Evolutionary conservation across 139 green algal genomes (phyloP), one percentile per base, ranked within the genome.

Genomic region (Chlorella vulgaris): DNA sequence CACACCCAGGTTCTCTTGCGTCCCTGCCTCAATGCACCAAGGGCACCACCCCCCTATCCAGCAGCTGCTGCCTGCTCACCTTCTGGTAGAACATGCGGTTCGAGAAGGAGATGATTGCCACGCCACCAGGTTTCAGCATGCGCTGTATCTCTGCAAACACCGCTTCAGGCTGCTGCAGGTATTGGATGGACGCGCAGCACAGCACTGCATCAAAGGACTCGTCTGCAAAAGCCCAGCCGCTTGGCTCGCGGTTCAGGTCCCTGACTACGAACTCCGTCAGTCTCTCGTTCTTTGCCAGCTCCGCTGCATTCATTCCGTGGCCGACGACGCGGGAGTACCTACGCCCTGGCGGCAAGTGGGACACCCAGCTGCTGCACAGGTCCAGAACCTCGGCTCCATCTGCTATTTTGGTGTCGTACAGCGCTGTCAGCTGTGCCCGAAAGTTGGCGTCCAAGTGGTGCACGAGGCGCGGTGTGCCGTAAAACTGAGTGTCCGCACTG

Each of bases 71-170:
- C 51, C 0, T 19, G 82, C n/a, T n/a, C n/a, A n/a, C 93, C 87
- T 98, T 96, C 8, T 86, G 65, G 61, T 93, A 94, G 82, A 96
- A 98, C 84, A 95, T 83, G 29, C 94, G 88, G 83, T 97, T 97
- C 76, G 70, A 91, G 89, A 97, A 98, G 33, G 89, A 91, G 29
- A 98, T 74, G 73, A 98, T 94, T 79, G 65, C 84, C 4, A 96
- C 85, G 38, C 95, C 95, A 0, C 94, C 95, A 18, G 95, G 95
- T 51, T 93, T 93, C 31, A 98, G 84, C 61, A 98, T 92, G 19
- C 95, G 84, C 81, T 91, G 90, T 1, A 98, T 85, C 86, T 98
- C 95, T 0, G 87, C 88, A 81, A 98, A 94, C 31, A 98, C 93
- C 4, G 84, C 55, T 88, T 97, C 93, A 2, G 95, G 93, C 74